Evolutionary conservation across 768 basidiomycete genomes (phyloP), one percentile per base, ranked within the genome.

Genomic region (Suillus subluteus): DNA sequence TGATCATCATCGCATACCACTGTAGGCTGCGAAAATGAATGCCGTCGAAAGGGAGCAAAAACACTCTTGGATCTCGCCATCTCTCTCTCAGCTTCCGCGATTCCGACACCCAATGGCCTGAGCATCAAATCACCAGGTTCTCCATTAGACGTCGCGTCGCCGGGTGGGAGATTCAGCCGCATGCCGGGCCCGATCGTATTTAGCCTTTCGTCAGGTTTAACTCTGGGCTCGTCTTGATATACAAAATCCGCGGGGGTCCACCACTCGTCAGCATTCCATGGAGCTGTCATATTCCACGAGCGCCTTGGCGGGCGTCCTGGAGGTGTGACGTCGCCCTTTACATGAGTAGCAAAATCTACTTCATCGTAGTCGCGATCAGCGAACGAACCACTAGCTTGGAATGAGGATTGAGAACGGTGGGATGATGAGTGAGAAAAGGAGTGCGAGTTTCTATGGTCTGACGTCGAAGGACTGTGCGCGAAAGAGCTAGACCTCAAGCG

Each of bases 281-380:
- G 55, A 37, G n/a, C 21, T n/a, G 32, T n/a, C 55, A 37, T 12
- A 37, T 37, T 56, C 55, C 55, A 56, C 55, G 35, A n/a, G 21
- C 21, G 55, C 35, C 55, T 56, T n/a, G 55, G 55, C 12, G 55
- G 55, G 55, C 21, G 37, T 56, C 55, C 55, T 38, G 55, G 55
- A 37, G 32, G 32, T 56, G 55, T 56, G 32, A 32, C 21, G 21
- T 56, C 55, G 21, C 55, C 32, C 21, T 37, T 35, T 21, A 56
- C 6, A 56, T n/a, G 5, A 37, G 21, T 21, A 21, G 18, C 1
- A n/a, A n/a, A n/a, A 56, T 56, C 12, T 21, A 12, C 21, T 7
- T n/a, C 35, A 11, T 35, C 21, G 6, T 13, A 56, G 21, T 56
- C 35, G 12, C 11, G 6, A 56, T 56, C 32, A 3, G 6, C 12